phyloP scores from a whole-genome alignment of 768 basidiomycete species.

The Favolaschia claudopus region DNA sequence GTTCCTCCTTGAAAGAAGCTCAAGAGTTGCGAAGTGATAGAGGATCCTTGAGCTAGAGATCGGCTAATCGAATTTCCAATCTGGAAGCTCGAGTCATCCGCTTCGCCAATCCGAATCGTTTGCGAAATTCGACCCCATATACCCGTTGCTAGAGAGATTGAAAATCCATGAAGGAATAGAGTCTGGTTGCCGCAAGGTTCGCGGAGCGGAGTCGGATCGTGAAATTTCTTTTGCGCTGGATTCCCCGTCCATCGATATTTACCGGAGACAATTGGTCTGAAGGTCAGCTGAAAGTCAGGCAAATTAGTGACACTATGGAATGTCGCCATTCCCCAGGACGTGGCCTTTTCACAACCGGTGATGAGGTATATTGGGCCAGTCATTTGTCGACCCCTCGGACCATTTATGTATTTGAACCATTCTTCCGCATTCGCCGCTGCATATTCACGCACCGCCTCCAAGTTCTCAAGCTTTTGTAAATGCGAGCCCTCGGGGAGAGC shows the following conservation, averaged over 20 bases:
- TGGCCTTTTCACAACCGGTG: conserved; percentile 29
- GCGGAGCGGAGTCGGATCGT: not conserved
- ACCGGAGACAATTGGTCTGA: not conserved
- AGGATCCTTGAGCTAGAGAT: too few species aligned
- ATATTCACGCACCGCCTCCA: conserved; percentile 7
- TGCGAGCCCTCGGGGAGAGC: conserved; percentile 21
- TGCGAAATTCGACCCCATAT: too few species aligned
- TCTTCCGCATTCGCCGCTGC: conserved; percentile 18
- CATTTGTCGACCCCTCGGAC: not conserved
- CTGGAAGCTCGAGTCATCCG: too few species aligned
- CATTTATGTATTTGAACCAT: conserved; percentile 27
- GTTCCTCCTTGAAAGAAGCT: too few species aligned
- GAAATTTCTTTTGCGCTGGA: not conserved
- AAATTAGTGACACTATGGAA: not conserved
- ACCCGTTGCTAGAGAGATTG: not conserved
- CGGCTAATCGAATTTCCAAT: too few species aligned
- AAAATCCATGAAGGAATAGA: conserved; percentile 6
- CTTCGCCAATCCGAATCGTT: too few species aligned
- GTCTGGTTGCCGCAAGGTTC: conserved; percentile 4
- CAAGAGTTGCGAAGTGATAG: too few species aligned
- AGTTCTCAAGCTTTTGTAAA: conserved; percentile 9
- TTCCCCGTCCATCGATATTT: not conserved
- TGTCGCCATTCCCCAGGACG: conserved; percentile 27
- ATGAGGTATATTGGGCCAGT: conserved; percentile 28
- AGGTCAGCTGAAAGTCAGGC: not conserved